These are phyloP conservation scores for Hypoxylon perforatum DNA, from an alignment of 495 filamentous ascomycete species.

Conservation along the genomic window DNA sequence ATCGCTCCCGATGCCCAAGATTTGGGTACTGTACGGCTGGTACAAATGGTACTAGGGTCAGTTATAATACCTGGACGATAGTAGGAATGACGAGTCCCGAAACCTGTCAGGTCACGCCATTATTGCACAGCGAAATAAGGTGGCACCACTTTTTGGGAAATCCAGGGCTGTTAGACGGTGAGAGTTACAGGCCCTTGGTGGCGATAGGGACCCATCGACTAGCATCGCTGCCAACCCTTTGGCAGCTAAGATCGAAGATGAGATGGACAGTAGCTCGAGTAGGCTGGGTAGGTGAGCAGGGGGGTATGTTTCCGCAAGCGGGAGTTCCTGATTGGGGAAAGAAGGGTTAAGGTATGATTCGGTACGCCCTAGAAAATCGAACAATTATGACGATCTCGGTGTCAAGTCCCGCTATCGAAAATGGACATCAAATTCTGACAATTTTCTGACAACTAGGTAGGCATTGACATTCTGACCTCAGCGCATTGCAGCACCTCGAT, in stretches of 20 bases:
- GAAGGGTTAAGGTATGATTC: slow-evolving; percentile 37
- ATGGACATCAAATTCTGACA: not conserved
- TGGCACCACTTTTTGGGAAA: slow-evolving; percentile 44
- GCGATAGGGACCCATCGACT: slow-evolving; percentile 42
- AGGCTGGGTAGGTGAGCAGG: slow-evolving; percentile 31
- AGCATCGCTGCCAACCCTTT: slow-evolving; percentile 44
- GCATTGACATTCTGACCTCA: too few species aligned
- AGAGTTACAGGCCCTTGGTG: slow-evolving; percentile 38
- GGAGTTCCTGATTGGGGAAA: slow-evolving; percentile 40
- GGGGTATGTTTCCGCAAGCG: slow-evolving; percentile 29
- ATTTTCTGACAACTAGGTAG: too few species aligned
- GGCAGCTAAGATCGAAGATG: slow-evolving; percentile 48
- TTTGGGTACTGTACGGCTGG: slow-evolving; percentile 38
- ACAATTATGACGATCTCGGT: slow-evolving; percentile 39
- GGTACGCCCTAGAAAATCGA: slow-evolving; percentile 34
- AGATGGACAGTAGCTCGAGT: slow-evolving; percentile 41
- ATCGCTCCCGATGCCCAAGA: slow-evolving; percentile 43
- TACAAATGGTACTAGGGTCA: slow-evolving; percentile 32
- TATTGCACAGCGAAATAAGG: slow-evolving; percentile 45
- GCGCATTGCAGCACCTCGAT: too few species aligned
- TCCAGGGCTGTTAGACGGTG: slow-evolving; percentile 42
- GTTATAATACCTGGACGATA: not conserved
- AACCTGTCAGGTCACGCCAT: slow-evolving; percentile 47
- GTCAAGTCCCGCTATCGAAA: slow-evolving; percentile 30
- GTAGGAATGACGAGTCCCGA: slow-evolving; percentile 43